These are phyloP conservation scores for Blastobotrys persicus DNA, from an alignment of 1,139 yeast species.

Conservation along the genomic window DNA sequence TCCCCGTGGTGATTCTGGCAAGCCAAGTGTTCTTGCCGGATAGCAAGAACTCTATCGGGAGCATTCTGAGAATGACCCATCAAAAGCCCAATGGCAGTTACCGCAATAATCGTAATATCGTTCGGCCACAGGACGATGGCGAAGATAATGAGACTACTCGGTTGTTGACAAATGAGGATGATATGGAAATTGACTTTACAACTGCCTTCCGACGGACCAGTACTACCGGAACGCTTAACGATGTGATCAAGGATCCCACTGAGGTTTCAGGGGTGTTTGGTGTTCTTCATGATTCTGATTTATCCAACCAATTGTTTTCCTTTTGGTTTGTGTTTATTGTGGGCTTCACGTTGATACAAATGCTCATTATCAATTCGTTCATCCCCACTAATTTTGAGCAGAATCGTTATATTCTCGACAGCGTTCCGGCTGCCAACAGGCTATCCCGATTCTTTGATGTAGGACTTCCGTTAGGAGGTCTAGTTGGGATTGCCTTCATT, in stretches of 20 bases:
- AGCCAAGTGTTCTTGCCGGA: slow-evolving; percentile 84
- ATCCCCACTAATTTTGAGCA: slow-evolving; percentile 85
- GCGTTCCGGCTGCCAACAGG: slow-evolving; percentile 50
- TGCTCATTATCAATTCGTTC: slow-evolving; percentile 87
- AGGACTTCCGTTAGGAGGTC: slow-evolving; percentile 85
- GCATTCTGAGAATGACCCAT: slow-evolving; percentile 16
- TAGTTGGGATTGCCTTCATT: slow-evolving; percentile 78
- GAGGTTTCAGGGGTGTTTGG: slow-evolving; percentile 70
- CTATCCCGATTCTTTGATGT: slow-evolving; percentile 77
- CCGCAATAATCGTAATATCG: slow-evolving; percentile 50
- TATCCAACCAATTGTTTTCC: slow-evolving; percentile 62
- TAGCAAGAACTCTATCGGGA: slow-evolving; percentile 16
- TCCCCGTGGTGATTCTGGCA: slow-evolving; percentile 68
- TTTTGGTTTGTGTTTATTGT: slow-evolving; percentile 82
- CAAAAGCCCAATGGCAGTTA: slow-evolving; percentile 15
- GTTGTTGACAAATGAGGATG: slow-evolving; percentile 11
- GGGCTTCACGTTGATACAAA: slow-evolving; percentile 75
- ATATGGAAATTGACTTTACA: slow-evolving; percentile 19
- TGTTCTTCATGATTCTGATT: slow-evolving; percentile 65
- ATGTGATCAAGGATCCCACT: slow-evolving; percentile 43
- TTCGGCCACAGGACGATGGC: too few relatives aligned
- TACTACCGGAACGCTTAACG: slow-evolving; percentile 9
- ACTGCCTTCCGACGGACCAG: slow-evolving; percentile 10
- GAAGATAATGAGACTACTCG: slow-evolving; percentile 50
- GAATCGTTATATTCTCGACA: slow-evolving; percentile 63